Evolutionary conservation across 2,329 filamentous ascomycete species (phyloP).

Genomic region (Chaetothyriales sp.): DNA sequence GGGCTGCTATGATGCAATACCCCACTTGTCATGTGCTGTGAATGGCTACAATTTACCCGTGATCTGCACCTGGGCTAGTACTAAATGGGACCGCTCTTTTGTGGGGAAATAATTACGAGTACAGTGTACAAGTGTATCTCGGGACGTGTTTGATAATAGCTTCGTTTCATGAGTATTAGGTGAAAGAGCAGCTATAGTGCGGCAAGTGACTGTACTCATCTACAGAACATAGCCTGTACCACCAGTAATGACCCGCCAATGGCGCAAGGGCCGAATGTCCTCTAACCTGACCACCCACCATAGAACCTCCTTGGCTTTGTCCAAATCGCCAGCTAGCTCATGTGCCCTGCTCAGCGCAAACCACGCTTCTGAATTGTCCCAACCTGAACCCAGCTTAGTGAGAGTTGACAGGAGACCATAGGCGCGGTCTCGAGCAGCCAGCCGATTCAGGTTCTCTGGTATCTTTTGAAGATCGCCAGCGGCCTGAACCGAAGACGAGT

Average conservation of each 20-base stretch:
- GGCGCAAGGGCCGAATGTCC: slow-evolving; percentile 62
- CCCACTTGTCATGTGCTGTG: too few relatives aligned
- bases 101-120: too few relatives aligned
- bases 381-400: slow-evolving; percentile 71
- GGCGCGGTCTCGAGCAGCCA: slow-evolving; percentile 81
- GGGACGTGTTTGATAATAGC: too few relatives aligned
- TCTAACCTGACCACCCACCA: slow-evolving; percentile 98
- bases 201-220: slow-evolving; percentile 3
- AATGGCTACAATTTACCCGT: too few relatives aligned
- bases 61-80: too few relatives aligned
- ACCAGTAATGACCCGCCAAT: slow-evolving; percentile 52
- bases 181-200: too few relatives aligned
- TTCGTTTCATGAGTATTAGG: too few relatives aligned
- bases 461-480: slow-evolving; percentile 34
- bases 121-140: too few relatives aligned
- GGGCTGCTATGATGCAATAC: too few relatives aligned
- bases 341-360: slow-evolving; percentile 73
- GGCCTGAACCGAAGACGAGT: slow-evolving; percentile 19
- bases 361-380: slow-evolving; percentile 92
- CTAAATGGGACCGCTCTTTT: too few relatives aligned
- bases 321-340: slow-evolving; percentile 68
- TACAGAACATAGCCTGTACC: slow-evolving; percentile 53
- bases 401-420: slow-evolving; percentile 67
- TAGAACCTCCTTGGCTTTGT: slow-evolving; percentile 79
- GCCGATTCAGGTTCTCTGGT: slow-evolving; percentile 58